These are phyloP conservation scores for Chlorella sp. DNA, from an alignment of 139 green algal genomes.

Conservation along the genomic window DNA sequence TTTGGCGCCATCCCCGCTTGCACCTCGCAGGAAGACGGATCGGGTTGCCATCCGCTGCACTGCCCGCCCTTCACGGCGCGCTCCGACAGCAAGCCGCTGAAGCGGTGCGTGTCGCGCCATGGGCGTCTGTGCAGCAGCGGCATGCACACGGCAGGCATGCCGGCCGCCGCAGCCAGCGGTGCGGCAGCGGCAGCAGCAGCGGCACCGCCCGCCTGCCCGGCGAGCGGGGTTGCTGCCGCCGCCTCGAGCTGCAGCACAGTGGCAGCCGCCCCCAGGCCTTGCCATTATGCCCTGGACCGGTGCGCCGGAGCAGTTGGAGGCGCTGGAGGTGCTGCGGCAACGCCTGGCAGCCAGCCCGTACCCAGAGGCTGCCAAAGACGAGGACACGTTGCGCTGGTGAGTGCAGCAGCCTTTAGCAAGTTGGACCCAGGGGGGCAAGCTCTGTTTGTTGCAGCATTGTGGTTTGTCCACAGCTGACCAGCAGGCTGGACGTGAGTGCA, in stretches of 20 bases:
- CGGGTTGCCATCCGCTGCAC: too few species aligned
- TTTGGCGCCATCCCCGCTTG: too few species aligned
- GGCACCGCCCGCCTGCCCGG: background rate
- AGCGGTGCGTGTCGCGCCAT: background rate
- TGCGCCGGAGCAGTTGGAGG: constrained; percentile 38
- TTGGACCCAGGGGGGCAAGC: too few species aligned
- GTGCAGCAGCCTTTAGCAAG: too few species aligned
- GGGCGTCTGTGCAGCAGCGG: background rate
- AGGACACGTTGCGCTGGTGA: constrained; percentile 65
- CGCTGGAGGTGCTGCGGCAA: constrained; percentile 54
- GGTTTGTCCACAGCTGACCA: too few species aligned
- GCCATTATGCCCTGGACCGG: constrained; percentile 44
- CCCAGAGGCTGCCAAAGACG: constrained; percentile 29
- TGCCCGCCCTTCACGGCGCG: too few species aligned
- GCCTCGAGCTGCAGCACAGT: background rate
- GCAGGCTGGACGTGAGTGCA: too few species aligned
- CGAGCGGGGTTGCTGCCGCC: background rate
- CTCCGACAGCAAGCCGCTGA: too few species aligned
- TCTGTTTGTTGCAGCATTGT: too few species aligned
- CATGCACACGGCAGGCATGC: background rate
- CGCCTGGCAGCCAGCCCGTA: constrained; percentile 40
- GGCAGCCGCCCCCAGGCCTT: constrained; percentile 29
- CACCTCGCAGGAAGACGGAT: too few species aligned
- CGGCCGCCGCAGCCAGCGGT: background rate
- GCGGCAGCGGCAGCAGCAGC: background rate